Evolutionary conservation across 331 rosid species (phyloP).

Genomic region (Erythrophleum ivorense): DNA sequence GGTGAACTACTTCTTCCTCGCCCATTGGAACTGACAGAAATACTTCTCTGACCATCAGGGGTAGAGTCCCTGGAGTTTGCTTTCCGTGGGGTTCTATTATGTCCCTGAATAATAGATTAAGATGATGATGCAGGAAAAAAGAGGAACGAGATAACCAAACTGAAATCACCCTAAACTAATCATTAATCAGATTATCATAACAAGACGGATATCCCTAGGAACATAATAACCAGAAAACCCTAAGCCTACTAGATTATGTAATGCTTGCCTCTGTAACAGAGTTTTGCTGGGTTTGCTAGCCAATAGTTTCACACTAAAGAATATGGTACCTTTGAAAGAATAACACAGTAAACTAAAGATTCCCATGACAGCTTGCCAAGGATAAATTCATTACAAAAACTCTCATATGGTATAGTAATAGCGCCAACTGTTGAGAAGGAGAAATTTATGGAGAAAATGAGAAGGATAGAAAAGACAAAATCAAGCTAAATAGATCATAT

Average conservation of each 20-base stretch:
- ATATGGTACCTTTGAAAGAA: too few species aligned
- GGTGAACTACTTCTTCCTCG: constrained; percentile 78
- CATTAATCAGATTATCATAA: not conserved
- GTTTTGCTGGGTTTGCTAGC: too few species aligned
- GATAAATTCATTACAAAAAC: not conserved
- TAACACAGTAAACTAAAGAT: too few species aligned
- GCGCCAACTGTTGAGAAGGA: not conserved
- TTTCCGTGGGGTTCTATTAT: constrained; percentile 62
- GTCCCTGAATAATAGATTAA: constrained; percentile 55
- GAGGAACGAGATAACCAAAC: not conserved
- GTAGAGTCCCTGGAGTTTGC: constrained; percentile 62
- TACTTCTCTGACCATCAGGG: constrained; percentile 67
- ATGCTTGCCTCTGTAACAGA: too few species aligned
- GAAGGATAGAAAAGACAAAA: not conserved
- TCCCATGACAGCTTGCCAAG: not conserved
- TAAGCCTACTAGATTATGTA: not conserved
- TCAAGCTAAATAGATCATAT: not conserved
- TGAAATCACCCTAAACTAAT: constrained; percentile 14
- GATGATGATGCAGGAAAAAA: constrained; percentile 22
- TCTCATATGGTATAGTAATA: not conserved
- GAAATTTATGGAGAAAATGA: not conserved
- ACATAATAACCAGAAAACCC: not conserved
- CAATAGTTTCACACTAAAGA: too few species aligned
- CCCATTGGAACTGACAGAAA: constrained; percentile 58
- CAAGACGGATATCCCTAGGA: not conserved